phyloP scores from a whole-genome alignment of 2,329 filamentous ascomycete genomes.

The Talaromyces verruculosus region DNA sequence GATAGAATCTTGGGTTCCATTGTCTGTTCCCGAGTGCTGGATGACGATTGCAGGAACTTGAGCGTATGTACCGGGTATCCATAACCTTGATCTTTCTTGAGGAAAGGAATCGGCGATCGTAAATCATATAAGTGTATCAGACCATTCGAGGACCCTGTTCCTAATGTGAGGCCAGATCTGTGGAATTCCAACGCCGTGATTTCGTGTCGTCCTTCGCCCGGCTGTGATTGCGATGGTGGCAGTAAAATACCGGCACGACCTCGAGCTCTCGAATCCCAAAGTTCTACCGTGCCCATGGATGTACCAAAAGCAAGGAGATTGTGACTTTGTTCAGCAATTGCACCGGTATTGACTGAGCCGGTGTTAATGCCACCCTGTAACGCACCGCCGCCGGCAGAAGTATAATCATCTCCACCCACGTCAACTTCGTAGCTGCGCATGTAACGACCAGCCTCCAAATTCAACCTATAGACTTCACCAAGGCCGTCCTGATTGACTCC shows the following conservation, averaged over 20 bases:
- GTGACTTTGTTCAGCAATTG: constrained; percentile 84
- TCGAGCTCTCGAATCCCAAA: constrained; percentile 88
- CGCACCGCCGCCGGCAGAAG: constrained; percentile 65
- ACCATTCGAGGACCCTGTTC: constrained; percentile 82
- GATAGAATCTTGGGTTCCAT: constrained; percentile 76
- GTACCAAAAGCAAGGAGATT: constrained; percentile 92
- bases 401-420: constrained; percentile 77
- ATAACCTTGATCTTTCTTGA: constrained; percentile 95
- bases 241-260: constrained; percentile 76
- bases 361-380: constrained; percentile 84
- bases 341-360: constrained; percentile 81
- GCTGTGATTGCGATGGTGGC: constrained; percentile 47
- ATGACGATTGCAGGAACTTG: constrained; percentile 64
- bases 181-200: constrained; percentile 88
- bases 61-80: constrained; percentile 89
- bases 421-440: constrained; percentile 93
- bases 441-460: constrained; percentile 86
- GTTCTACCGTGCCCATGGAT: constrained; percentile 90
- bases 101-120: constrained; percentile 77
- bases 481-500: constrained; percentile 81
- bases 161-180: constrained; percentile 77
- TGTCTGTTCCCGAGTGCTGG: constrained; percentile 68
- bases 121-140: constrained; percentile 90
- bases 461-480: constrained; percentile 90
- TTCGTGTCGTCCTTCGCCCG: constrained; percentile 52